phyloP scores from a whole-genome alignment of 192 early-diverging fungal species.

The Podila clonocystis region DNA sequence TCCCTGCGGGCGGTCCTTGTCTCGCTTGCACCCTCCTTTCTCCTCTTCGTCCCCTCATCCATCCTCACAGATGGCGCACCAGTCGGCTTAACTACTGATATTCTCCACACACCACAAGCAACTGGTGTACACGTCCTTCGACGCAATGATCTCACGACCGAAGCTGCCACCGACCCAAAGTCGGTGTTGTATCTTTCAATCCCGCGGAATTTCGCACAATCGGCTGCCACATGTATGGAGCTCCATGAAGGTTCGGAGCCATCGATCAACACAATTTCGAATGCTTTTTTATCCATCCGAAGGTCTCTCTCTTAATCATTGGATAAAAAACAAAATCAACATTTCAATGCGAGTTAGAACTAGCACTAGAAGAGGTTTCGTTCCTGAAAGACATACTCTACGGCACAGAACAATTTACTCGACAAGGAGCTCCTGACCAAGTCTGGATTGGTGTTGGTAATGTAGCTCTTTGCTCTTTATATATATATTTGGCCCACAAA shows the following conservation, averaged over 20 bases:
- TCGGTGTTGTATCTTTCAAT: background rate
- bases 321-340: no score
- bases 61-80: background rate
- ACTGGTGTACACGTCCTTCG: background rate
- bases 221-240: background rate
- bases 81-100: background rate
- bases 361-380: background rate
- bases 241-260: background rate
- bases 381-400: background rate
- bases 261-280: no score
- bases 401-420: background rate
- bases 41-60: background rate
- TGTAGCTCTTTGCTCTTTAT: background rate
- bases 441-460: background rate
- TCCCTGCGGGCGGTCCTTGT: no score
- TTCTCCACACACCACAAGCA: background rate
- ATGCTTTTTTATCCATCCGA: no score
- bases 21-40: no score
- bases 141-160: background rate
- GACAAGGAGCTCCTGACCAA: background rate
- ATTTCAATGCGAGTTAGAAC: background rate
- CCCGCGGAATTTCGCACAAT: background rate
- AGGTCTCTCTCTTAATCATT: no score
- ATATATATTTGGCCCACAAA: background rate
- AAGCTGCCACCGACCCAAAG: background rate